Base-by-base conservation (phyloP, 169 alveolate species). In the Neospora caninum region DNA sequence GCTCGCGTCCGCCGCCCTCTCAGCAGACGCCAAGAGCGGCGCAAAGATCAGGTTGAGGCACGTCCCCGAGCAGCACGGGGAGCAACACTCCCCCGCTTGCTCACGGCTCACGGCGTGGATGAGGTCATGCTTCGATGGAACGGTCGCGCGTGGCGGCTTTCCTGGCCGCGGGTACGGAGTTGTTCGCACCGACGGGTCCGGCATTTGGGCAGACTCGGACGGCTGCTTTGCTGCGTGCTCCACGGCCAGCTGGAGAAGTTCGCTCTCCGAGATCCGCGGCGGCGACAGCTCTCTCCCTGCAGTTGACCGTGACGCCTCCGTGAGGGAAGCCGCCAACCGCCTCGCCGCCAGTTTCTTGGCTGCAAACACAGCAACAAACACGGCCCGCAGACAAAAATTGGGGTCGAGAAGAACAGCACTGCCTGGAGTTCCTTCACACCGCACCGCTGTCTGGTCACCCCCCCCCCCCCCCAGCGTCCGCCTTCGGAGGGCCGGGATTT, bases 11-110 rank as follows among this genome's bases (percentile, higher is more conserved):
- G 13, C 89, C 34, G 18, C 89, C 64, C 27, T 38, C 69, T 39
- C 89, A 22, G 69, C 64, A 38, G 89, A 38, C 58, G 67, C 89
- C 22, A 82, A 39, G n/a, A 82, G 89, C 89, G 89, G 67, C 6
- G 67, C 89, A 20, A 82, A 27, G 25, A 41, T 10, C 43, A 9
- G 41, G 64, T 82, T 82, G 67, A 82, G 67, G 31, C 89, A 82
- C 10, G 38, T 49, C 1, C 25, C 2, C 18, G 67, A 27, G 38
- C 89, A 82, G 89, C 67, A 82, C 6, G 9, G 22, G 49, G 38
- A 22, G 67, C 89, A 82, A 36, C 67, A 82, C 20, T 29, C 36
- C 25, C 18, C 89, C 45, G 41, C 39, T 27, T 27, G 34, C 31
- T 27, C 73, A 22, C 43, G 18, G 38, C 69, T 7, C 54, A 27